Conservation (phyloP, 192 early-diverging fungal genomes). For the Coemansia sp. region DNA sequence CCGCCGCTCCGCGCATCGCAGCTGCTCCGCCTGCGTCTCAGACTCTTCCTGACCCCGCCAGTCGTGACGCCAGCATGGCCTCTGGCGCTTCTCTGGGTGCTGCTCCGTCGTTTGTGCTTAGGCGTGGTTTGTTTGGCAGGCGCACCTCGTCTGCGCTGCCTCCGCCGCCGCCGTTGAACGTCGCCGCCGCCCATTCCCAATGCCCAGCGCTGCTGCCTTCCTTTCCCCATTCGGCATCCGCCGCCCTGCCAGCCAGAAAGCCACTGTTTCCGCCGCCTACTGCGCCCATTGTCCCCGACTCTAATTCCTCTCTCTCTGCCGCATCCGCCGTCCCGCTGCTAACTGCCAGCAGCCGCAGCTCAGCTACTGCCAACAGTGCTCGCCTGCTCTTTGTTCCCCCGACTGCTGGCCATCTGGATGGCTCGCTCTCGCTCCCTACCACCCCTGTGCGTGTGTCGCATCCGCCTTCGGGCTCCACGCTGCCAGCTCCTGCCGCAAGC, state of each 20-base stretch:
- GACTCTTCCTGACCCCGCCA: neutral
- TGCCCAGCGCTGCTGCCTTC: constrained; percentile 35
- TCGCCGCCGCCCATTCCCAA: constrained; percentile 41
- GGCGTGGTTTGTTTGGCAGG: constrained; percentile 45
- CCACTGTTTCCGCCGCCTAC: constrained; percentile 19
- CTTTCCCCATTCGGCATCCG: constrained; percentile 36
- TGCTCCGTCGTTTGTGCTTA: constrained; percentile 36
- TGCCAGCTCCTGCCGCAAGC: constrained; percentile 6
- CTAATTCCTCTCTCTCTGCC: constrained; percentile 22
- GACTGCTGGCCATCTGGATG: constrained; percentile 18
- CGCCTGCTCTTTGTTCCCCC: constrained; percentile 32
- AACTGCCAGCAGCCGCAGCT: constrained; percentile 42
- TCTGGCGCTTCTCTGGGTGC: neutral
- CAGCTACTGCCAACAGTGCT: constrained; percentile 44
- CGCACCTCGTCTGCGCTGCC: constrained; percentile 42
- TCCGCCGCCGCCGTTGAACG: constrained; percentile 46
- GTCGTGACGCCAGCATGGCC: neutral
- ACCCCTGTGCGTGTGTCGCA: constrained; percentile 42
- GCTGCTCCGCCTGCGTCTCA: constrained; percentile 16
- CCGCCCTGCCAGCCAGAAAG: constrained; percentile 23
- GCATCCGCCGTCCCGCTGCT: constrained; percentile 21
- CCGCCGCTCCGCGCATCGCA: constrained; percentile 13
- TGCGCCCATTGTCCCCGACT: constrained; percentile 33
- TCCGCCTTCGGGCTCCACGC: neutral
- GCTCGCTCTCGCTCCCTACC: constrained; percentile 47